Percentiles rank a stretch among this genome's conserved stretches.
phyloP scores from a whole-genome alignment of 192 early-diverging fungal genomes.

The Backusella psychrophila region DNA sequence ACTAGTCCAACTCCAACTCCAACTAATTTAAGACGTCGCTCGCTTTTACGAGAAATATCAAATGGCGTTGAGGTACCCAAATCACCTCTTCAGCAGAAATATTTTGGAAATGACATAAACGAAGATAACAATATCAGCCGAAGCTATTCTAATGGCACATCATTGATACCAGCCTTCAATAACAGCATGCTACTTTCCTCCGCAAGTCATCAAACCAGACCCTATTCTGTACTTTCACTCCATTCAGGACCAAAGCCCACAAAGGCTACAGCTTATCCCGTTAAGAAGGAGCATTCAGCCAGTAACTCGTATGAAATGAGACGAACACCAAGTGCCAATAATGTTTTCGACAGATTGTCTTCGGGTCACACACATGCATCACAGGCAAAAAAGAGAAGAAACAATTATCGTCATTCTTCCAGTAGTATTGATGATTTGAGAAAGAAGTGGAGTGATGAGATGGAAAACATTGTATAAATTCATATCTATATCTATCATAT shows the following conservation, averaged over 20 bases:
- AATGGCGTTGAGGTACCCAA: not conserved
- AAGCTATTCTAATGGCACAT: not conserved
- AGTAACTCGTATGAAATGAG: constrained; percentile 11
- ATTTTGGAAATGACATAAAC: not conserved
- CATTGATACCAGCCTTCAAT: constrained; percentile 4
- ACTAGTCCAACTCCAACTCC: not conserved
- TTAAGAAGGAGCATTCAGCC: not conserved
- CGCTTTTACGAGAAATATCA: not conserved
- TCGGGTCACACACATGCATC: constrained; percentile 25
- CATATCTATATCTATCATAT: not conserved
- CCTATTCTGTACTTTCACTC: constrained; percentile 2
- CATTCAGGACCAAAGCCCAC: not conserved
- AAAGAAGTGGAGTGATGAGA: not conserved
- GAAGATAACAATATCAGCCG: not conserved
- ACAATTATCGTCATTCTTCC: not conserved
- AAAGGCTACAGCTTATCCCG: not conserved
- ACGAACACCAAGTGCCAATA: constrained; percentile 1
- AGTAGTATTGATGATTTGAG: constrained; percentile 14
- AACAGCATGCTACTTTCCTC: not conserved
- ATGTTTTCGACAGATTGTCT: constrained; percentile 24
- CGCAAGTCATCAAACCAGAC: not conserved
- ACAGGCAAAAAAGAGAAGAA: not conserved
- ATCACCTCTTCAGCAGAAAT: not conserved
- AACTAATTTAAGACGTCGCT: not conserved
- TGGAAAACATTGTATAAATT: constrained; percentile 4